Conservation (phyloP, 139 green algal species). For the Tetratostichococcus sp. region DNA sequence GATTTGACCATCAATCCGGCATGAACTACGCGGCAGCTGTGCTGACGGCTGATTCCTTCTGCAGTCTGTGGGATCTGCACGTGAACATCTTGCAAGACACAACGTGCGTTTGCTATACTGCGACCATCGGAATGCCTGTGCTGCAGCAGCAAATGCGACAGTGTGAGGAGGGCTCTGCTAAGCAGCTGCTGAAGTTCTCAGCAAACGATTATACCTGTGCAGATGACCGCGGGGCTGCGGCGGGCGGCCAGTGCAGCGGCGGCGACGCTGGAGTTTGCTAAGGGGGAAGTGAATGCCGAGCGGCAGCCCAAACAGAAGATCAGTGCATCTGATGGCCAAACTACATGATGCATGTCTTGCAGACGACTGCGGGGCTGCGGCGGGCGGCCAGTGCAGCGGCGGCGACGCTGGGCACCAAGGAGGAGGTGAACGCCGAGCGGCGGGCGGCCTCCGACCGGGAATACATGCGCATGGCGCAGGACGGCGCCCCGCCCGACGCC, state of each 20-base stretch:
- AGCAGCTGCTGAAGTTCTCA: too few species aligned
- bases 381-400: slow-evolving; percentile 1
- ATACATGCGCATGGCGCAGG: slow-evolving; percentile 11
- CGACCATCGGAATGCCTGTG: too few species aligned
- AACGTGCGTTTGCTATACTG: too few species aligned
- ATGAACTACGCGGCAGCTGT: slow-evolving; percentile 4
- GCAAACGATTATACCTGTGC: too few species aligned
- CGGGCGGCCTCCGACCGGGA: slow-evolving; percentile 13
- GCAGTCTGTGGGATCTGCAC: too few species aligned
- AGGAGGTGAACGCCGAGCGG: slow-evolving; percentile 9
- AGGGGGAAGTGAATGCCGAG: slow-evolving; percentile 4
- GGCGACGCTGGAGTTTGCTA: not conserved
- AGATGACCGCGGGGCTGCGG: slow-evolving; percentile 4
- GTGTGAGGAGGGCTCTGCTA: too few species aligned
- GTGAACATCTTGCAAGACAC: too few species aligned
- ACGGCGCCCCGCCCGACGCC: slow-evolving; percentile 19
- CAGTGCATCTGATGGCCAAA: too few species aligned
- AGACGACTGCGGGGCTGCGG: slow-evolving; percentile 4
- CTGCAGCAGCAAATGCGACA: too few species aligned
- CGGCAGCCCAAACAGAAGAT: too few species aligned
- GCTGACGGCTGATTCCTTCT: too few species aligned
- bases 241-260: slow-evolving; percentile 1
- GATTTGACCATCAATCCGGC: too few species aligned
- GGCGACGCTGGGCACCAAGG: not conserved
- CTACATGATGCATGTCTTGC: not conserved